Percentiles rank a stretch among this genome's conserved stretches.
phyloP scores from a whole-genome alignment of 1,139 yeast genomes.

The Hansenula sp. region DNA sequence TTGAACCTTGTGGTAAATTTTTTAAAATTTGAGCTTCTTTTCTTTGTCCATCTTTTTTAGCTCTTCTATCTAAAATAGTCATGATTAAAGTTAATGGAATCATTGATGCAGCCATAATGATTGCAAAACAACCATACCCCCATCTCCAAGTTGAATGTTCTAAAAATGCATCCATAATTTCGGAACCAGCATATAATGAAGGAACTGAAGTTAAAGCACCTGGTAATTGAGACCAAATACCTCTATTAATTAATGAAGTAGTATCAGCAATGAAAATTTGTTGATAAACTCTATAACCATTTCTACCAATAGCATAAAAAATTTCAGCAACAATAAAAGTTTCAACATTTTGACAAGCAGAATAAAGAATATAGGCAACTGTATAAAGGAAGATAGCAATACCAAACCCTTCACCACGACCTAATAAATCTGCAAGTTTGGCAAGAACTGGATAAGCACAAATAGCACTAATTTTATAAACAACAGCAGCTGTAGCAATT shows the following conservation, averaged over 20 bases:
- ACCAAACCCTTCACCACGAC: slow-evolving; percentile 35
- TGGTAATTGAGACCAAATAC: slow-evolving; percentile 32
- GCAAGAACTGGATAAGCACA: slow-evolving; percentile 37
- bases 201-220: slow-evolving; percentile 22
- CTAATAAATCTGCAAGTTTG: slow-evolving; percentile 34
- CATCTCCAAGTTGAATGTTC: slow-evolving; percentile 30
- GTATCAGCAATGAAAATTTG: slow-evolving; percentile 37
- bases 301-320: slow-evolving; percentile 32
- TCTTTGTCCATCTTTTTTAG: slow-evolving; percentile 19
- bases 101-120: slow-evolving; percentile 29
- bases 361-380: slow-evolving; percentile 29
- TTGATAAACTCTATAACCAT: slow-evolving; percentile 32
- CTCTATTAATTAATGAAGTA: slow-evolving; percentile 32
- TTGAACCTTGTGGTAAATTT: slow-evolving; percentile 13
- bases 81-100: slow-evolving; percentile 29
- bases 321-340: slow-evolving; percentile 30
- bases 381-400: slow-evolving; percentile 26
- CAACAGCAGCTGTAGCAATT: slow-evolving; percentile 35
- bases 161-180: slow-evolving; percentile 21
- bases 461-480: slow-evolving; percentile 34
- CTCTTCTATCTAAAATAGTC: slow-evolving; percentile 25
- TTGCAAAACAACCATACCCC: slow-evolving; percentile 36
- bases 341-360: slow-evolving; percentile 27
- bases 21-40: slow-evolving; percentile 11
- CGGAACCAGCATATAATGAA: slow-evolving; percentile 22